Base-by-base conservation (phyloP, 1,284 basidiomycete genomes). In the Microbotryomycetes sp. region DNA sequence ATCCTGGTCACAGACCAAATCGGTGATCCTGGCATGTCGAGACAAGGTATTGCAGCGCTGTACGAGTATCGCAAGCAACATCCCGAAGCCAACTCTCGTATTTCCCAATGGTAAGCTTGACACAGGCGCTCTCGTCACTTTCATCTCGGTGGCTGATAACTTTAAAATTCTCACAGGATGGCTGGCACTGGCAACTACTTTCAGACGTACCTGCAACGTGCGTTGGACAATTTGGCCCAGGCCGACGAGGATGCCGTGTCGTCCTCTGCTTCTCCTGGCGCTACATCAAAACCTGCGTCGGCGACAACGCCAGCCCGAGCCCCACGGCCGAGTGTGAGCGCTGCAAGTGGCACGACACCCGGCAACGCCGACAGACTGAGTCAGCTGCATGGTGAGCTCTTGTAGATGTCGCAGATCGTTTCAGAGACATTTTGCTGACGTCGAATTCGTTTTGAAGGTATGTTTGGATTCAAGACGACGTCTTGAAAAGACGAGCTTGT, bases 1-100 rank as follows among this genome's bases (percentile, higher is more conserved):
- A 12, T 29, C 48, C 9, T 42, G 19, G 12, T 9, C 9, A 42
- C 19, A 42, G 36, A 42, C 19, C 36, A 42, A 42, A 28, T 51
- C 15, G 19, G 36, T 31, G 12, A 47, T 29, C 29, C 28, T 32
- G 47, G 7, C 25, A 16, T 22, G 5, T 4, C 42, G 4, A 5
- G 16, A 46, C 36, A 56, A 77, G 92, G 91, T 4, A 93, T 99
- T 62, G 92, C 90, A n/a, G 91, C 93, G 70, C 79, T 99, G 47
- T 92, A 97, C 74, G 86, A 92, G 50, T 97, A 93, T 79, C 79
- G 96, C 71, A 94, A 94, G 76, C 85, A 85, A 30, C 85, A 97
- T 73, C 94, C 93, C 0, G 87, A 91, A 68, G 92, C 93, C 74
- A 84, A 86, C 71, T 79, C 83, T 4, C 86, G 87, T 61, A 89